Evolutionary conservation across 1,139 yeast genomes (phyloP), one percentile per base, ranked within the genome.

Genomic region (Zygosaccharomyces pseudobailii): DNA sequence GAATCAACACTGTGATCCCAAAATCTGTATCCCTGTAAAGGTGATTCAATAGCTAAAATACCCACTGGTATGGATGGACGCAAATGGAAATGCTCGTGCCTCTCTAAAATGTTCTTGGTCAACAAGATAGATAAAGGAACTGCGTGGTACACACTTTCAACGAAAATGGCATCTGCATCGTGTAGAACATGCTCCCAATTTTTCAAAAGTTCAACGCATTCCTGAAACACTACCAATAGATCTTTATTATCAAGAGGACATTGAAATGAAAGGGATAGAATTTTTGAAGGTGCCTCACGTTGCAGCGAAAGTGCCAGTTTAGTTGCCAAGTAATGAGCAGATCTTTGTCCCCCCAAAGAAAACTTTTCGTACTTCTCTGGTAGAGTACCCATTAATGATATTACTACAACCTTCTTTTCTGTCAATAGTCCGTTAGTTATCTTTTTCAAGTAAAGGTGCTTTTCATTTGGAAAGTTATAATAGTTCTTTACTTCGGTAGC

Each of bases 1-100:
- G 49, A 49, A 30, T 55, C 69, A 5, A 54, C 49, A 39, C 63
- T 61, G 41, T 65, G 68, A 40, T 64, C 67, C 68, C 68, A 65
- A 47, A 63, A 63, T 45, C 62, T 55, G 34, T 63, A 64, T 6
- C 68, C 67, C 43, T 60, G 61, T 19, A 65, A 39, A 40, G 62
- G 58, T 10, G 68, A 62, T 39, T 65, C 66, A 3, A 64, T 49
- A 5, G 60, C 57, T 25, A 64, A 36, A 19, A 65, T 39, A 1
- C 69, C 68, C 3, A 64, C 52, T 2, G 54, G 38, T 9, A 55
- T 53, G 8, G 50, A 21, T 7, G 49, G 36, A 4, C 43, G 42
- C 20, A 61, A 42, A 10, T 53, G 55, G 20, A 56, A 49, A 8
- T 33, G 36, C 8, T 48, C 43, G 24, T 51, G 43, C 19, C 53